Evolutionary conservation across 352 stramenopile species (phyloP), one percentile per base, ranked within the genome.

Genomic region (Phytophthora hibernalis): DNA sequence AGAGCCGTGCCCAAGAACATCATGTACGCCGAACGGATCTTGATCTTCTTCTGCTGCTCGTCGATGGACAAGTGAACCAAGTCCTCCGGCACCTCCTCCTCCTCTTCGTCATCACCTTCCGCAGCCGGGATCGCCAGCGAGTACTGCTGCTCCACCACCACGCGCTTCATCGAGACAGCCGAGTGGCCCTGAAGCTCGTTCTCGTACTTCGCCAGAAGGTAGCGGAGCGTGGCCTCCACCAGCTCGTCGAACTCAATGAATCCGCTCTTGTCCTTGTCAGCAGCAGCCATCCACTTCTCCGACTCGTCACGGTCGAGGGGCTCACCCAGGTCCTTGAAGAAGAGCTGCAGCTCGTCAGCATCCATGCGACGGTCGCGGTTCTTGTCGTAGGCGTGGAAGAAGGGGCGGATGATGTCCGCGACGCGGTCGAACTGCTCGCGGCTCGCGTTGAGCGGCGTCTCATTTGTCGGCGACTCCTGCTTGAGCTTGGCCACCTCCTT

Each of bases 11-110:
- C 98, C 20, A 98, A 61, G 47, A 90, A 79, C 73, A 99, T 98
- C 81, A 98, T 97, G 44, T 85, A 90, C 43, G 97, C 93, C 8
- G 96, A 92, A 58, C 93, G 91, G 35, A 96, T 76, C 76, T 99
- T 98, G 75, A 99, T 98, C 65, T 92, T 92, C 50, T 77, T 81
- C 74, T 99, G 96, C 79, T 99, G 97, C 65, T 98, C 85, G n/a
- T 98, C 89, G 43, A 98, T 96, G 37, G 92, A 89, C 24, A 99
- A 70, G 69, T 98, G 77, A 13, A 86, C 90, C 5, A 99, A 82
- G 69, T 99, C 95, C 51, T 98, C 93, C 1, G 97, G 97, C 4
- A 99, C 79, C 69, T 98, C 92, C 73, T 98, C 94, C 42, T 98
- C 88, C 57, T 98, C 95, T 67, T 98, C 93, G 2, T 97, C 87